Conservation (phyloP, 495 filamentous ascomycete genomes). For the Viridothelium virens region DNA sequence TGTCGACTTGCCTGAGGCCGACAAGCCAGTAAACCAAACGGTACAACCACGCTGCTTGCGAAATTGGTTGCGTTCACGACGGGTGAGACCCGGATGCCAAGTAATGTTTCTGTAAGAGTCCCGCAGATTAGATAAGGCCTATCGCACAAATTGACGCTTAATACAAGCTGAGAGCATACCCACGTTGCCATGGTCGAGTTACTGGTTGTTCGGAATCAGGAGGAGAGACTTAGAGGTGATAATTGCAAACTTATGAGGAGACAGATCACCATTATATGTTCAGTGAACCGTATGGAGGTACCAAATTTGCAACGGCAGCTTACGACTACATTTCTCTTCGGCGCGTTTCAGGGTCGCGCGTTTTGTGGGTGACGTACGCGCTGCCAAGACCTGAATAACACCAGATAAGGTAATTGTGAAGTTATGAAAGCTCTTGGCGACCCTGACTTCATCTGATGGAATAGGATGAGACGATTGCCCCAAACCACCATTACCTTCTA, state of each 20-base stretch:
- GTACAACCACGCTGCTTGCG: conserved; percentile 86
- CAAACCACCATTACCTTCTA: not conserved
- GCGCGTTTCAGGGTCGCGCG: not conserved
- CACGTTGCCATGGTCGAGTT: conserved; percentile 22
- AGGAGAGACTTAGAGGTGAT: not conserved
- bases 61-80: conserved; percentile 67
- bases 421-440: not conserved
- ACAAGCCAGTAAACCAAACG: conserved; percentile 95
- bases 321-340: conserved; percentile 1
- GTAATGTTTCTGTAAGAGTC: conserved; percentile 76
- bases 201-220: not conserved
- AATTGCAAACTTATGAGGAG: not conserved
- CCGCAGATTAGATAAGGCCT: conserved; percentile 2
- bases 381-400: not conserved
- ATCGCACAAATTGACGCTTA: not conserved
- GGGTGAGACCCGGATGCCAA: conserved; percentile 87
- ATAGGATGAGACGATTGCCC: not conserved
- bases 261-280: not conserved
- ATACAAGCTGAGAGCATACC: conserved; percentile 15
- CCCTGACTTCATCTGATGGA: not conserved
- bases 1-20: conserved; percentile 91
- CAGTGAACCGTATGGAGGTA: not conserved
- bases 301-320: not conserved
- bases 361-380: conserved; percentile 1
- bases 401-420: conserved; percentile 3